These are phyloP conservation scores for Lecanicillium sp. DNA, from an alignment of 2,329 filamentous ascomycete genomes.

Conservation along the genomic window DNA sequence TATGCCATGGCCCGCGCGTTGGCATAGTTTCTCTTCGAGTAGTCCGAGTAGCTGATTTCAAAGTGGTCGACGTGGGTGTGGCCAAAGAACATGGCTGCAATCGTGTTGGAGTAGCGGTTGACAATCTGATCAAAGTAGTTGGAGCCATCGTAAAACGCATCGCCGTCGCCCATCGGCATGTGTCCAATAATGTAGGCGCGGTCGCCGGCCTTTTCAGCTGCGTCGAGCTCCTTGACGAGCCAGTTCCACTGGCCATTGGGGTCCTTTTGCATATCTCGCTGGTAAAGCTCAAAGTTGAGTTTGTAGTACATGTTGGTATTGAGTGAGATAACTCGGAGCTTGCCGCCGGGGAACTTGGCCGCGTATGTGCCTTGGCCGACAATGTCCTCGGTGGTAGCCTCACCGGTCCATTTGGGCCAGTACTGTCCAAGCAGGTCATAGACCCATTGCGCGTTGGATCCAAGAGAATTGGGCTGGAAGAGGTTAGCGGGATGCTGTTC, in stretches of 20 bases:
- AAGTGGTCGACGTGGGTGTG: slow-evolving; percentile 52
- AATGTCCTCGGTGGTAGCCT: slow-evolving; percentile 19
- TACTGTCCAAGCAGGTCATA: slow-evolving; percentile 38
- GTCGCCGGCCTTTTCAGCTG: slow-evolving; percentile 41
- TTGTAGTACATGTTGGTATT: slow-evolving; percentile 53
- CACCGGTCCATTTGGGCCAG: slow-evolving; percentile 40
- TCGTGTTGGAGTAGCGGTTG: slow-evolving; percentile 42
- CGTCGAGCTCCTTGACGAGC: slow-evolving; percentile 43
- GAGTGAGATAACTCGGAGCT: slow-evolving; percentile 49
- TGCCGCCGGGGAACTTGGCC: slow-evolving; percentile 31
- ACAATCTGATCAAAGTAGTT: slow-evolving; percentile 46
- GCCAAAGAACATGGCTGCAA: slow-evolving; percentile 47
- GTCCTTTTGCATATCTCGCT: slow-evolving; percentile 39
- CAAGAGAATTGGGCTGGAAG: slow-evolving; percentile 33
- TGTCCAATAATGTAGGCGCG: slow-evolving; percentile 51
- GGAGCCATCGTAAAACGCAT: slow-evolving; percentile 43
- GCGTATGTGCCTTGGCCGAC: slow-evolving; percentile 41
- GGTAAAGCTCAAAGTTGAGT: slow-evolving; percentile 48
- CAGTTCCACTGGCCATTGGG: slow-evolving; percentile 44
- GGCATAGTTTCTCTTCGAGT: slow-evolving; percentile 27
- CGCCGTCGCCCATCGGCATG: slow-evolving; percentile 41
- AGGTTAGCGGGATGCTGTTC: slow-evolving; percentile 45
- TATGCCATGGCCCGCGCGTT: slow-evolving; percentile 44
- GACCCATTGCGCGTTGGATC: slow-evolving; percentile 39
- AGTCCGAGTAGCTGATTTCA: slow-evolving; percentile 44